phyloP scores from a whole-genome alignment of 192 early-diverging fungal species.

The Lunasporangiospora selenospora region DNA sequence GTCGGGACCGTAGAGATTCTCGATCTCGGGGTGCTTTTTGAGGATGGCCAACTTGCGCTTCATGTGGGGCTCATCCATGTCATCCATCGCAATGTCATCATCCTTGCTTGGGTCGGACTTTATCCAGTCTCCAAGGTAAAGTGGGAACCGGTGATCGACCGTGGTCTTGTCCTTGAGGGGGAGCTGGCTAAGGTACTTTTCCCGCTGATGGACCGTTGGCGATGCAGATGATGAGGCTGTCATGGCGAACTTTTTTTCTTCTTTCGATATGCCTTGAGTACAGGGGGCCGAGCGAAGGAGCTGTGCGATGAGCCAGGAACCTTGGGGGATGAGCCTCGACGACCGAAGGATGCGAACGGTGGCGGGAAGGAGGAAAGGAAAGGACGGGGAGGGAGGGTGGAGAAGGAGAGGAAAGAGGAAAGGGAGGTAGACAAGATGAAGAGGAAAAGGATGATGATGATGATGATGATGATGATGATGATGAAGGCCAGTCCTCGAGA shows the following conservation, averaged over 20 bases:
- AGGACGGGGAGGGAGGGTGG: not conserved
- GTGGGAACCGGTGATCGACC: not conserved
- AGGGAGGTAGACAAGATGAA: no score
- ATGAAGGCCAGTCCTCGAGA: no score
- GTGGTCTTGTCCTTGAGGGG: not conserved
- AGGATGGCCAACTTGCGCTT: not conserved
- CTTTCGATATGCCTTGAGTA: not conserved
- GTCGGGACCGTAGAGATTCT: not conserved
- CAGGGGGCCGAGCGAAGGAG: no score
- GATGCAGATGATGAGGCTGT: no score
- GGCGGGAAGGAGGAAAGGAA: not conserved
- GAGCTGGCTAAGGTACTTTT: constrained; percentile 18
- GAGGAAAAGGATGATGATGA: not conserved
- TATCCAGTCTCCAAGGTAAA: not conserved
- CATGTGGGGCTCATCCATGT: not conserved
- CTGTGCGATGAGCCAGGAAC: no score
- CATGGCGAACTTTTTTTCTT: no score
- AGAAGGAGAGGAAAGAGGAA: no score
- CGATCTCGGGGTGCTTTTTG: not conserved
- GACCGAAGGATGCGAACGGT: no score
- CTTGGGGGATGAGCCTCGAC: no score
- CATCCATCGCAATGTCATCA: not conserved
- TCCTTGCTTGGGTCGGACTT: not conserved
- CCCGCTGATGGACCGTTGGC: constrained; percentile 68
- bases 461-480: not conserved